These are phyloP conservation scores for Pythium volutum DNA, from an alignment of 352 stramenopile genomes.

Conservation along the genomic window DNA sequence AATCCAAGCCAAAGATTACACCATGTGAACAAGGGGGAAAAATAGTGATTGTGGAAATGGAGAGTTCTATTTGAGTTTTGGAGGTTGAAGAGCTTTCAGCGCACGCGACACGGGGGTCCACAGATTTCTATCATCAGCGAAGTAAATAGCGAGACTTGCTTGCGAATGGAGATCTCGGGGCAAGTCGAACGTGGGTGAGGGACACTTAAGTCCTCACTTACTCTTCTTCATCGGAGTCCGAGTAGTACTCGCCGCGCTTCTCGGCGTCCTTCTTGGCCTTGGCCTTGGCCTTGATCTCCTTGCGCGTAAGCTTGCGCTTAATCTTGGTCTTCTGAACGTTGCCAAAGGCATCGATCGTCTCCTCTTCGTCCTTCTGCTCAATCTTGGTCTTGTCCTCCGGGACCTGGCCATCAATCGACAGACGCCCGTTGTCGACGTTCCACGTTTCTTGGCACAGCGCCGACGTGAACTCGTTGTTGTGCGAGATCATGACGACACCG, in stretches of 20 bases:
- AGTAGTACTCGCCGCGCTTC: conserved; percentile 80
- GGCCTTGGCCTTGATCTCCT: conserved; percentile 86
- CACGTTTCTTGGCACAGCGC: conserved; percentile 94
- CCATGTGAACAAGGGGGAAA: conserved; percentile 16
- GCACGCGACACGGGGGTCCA: conserved; percentile 28
- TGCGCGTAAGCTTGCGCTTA: conserved; percentile 89
- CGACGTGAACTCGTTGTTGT: conserved; percentile 97
- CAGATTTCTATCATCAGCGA: conserved; percentile 32
- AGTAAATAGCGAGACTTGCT: conserved; percentile 30
- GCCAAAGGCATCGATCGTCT: conserved; percentile 76
- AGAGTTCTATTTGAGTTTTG: conserved; percentile 2
- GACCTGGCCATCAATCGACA: conserved; percentile 85
- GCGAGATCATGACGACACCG: conserved; percentile 97
- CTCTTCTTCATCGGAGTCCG: conserved; percentile 62
- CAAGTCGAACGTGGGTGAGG: conserved; percentile 27
- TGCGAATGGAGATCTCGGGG: conserved; percentile 26
- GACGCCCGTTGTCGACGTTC: conserved; percentile 88
- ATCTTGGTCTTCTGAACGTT: conserved; percentile 87
- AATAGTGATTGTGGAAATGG: neutral
- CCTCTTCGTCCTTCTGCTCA: conserved; percentile 87
- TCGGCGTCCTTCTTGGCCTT: conserved; percentile 89
- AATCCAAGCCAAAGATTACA: conserved; percentile 28
- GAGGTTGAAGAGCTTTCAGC: conserved; percentile 18
- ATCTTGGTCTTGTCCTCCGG: conserved; percentile 89
- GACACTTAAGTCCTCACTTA: conserved; percentile 31